Evolutionary conservation across 768 basidiomycete species (phyloP).

Genomic region (Filobasidium floriforme): DNA sequence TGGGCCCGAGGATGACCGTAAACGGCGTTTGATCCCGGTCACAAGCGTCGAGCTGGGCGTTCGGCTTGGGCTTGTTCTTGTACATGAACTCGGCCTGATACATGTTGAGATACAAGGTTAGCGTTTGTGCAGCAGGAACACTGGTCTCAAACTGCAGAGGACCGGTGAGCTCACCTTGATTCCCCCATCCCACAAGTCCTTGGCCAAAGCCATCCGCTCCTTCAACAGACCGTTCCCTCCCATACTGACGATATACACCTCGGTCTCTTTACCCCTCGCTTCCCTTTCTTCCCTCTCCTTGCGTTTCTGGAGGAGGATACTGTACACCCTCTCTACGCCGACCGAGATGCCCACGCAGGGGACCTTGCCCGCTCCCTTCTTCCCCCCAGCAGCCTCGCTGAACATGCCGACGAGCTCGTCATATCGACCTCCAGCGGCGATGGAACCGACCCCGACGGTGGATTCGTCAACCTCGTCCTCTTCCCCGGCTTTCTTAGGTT

Average conservation of each 20-base stretch:
- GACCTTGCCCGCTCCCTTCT: conserved; percentile 53
- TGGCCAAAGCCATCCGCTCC: conserved; percentile 73
- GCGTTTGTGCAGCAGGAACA: not conserved
- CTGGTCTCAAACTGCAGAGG: no score
- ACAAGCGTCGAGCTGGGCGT: conserved; percentile 76
- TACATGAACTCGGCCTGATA: conserved; percentile 79
- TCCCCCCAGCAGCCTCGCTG: conserved; percentile 56
- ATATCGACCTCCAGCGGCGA: conserved; percentile 96
- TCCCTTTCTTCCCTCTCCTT: conserved; percentile 53
- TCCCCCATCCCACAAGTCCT: conserved; percentile 72
- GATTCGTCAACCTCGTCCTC: conserved; percentile 88
- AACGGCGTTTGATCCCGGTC: conserved; percentile 90
- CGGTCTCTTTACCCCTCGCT: conserved; percentile 77
- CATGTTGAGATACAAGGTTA: conserved; percentile 13
- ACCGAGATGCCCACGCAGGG: conserved; percentile 91
- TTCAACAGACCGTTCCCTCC: conserved; percentile 73
- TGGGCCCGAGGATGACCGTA: conserved; percentile 79
- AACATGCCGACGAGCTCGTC: conserved; percentile 92
- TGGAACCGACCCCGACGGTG: conserved; percentile 91
- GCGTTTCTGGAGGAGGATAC: conserved; percentile 74
- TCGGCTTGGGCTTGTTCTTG: conserved; percentile 83
- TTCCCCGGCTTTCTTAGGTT: conserved; percentile 48
- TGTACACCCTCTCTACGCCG: conserved; percentile 87
- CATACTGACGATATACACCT: conserved; percentile 86
- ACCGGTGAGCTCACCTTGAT: conserved; percentile 59